Evolutionary conservation across 2,329 filamentous ascomycete species (phyloP).

Genomic region (Epichloe aotearoae): DNA sequence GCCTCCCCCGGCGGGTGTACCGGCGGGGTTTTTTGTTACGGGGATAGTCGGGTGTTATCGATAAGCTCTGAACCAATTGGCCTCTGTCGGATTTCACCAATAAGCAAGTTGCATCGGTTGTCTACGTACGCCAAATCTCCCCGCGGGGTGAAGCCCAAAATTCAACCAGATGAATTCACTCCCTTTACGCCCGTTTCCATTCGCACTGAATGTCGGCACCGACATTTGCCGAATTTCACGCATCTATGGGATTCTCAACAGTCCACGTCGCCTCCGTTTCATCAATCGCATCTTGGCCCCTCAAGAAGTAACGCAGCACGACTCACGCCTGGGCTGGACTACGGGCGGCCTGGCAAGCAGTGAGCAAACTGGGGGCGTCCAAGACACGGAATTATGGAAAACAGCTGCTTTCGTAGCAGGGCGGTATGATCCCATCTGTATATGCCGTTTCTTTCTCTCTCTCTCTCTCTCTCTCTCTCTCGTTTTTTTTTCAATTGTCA

Average conservation of each 20-base stretch:
- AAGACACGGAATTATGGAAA: constrained; percentile 18
- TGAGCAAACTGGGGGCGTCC: background rate
- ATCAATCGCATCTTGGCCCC: constrained; percentile 33
- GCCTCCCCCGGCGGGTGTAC: too few relatives aligned
- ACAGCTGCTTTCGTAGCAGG: constrained; percentile 23
- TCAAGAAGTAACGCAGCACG: constrained; percentile 16
- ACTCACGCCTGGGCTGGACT: constrained; percentile 8
- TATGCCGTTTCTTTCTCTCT: background rate
- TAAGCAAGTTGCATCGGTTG: too few relatives aligned
- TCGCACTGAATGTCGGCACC: constrained; percentile 58
- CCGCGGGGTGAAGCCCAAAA: background rate
- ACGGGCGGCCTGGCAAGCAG: background rate
- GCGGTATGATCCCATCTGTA: constrained; percentile 12
- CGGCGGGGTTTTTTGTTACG: too few relatives aligned
- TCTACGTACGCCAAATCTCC: too few relatives aligned
- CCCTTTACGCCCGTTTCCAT: constrained; percentile 37
- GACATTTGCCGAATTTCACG: constrained; percentile 64
- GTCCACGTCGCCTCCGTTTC: constrained; percentile 29
- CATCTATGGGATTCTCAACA: constrained; percentile 43
- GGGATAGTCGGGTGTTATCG: constrained; percentile 7
- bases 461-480: too few relatives aligned
- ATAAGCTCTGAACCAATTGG: constrained; percentile 5
- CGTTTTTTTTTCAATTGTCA: background rate
- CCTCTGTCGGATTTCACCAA: too few relatives aligned
- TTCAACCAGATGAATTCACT: background rate